phyloP scores from a whole-genome alignment of 768 basidiomycete genomes.

The Clavaria fumosa region DNA sequence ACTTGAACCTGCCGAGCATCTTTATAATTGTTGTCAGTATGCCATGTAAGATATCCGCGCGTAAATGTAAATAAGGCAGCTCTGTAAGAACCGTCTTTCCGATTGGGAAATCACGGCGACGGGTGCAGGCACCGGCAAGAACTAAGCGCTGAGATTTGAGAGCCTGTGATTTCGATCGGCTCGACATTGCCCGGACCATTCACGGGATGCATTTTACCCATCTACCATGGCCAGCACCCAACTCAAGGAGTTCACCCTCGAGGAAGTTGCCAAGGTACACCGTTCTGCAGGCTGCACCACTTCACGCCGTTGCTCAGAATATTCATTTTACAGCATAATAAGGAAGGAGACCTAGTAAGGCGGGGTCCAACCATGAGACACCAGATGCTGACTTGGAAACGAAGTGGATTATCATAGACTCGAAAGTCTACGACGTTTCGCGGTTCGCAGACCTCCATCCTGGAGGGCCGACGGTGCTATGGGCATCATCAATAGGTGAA shows the following conservation, averaged over 20 bases:
- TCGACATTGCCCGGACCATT: too few species aligned
- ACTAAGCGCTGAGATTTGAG: too few species aligned
- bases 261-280: not conserved
- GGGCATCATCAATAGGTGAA: conserved; percentile 50
- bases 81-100: too few species aligned
- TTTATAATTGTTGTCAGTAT: too few species aligned
- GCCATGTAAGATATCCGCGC: too few species aligned
- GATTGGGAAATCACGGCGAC: too few species aligned
- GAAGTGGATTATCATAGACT: conserved; percentile 72
- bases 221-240: too few species aligned
- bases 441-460: conserved; percentile 78
- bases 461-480: conserved; percentile 62
- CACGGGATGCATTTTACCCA: too few species aligned
- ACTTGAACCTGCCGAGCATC: too few species aligned
- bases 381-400: conserved; percentile 1
- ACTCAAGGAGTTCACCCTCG: not conserved
- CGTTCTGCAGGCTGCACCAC: not conserved
- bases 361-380: not conserved
- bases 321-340: conserved; percentile 53
- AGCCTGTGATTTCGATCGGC: too few species aligned
- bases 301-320: not conserved
- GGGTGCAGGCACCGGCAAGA: too few species aligned
- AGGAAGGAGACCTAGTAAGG: conserved; percentile 62
- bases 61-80: too few species aligned
- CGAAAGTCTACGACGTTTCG: conserved; percentile 69